Conservation (phyloP, 2,329 filamentous ascomycete species). For the Aspergillus floridensis region DNA sequence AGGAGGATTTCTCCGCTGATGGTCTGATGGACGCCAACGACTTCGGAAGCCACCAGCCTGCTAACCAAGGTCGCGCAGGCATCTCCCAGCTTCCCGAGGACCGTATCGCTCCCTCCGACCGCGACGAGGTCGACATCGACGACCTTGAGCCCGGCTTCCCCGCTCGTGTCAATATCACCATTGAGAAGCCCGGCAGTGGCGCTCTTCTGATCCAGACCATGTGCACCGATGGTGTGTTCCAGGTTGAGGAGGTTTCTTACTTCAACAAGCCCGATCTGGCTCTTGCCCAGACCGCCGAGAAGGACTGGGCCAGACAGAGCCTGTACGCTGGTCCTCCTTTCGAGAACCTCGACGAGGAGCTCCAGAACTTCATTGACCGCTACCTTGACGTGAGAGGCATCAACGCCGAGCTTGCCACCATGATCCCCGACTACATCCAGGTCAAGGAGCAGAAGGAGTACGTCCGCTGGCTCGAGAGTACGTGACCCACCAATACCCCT, state of each 20-base stretch:
- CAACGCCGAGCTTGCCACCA: slow-evolving; percentile 79
- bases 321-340: slow-evolving; percentile 91
- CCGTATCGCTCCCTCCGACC: slow-evolving; percentile 55
- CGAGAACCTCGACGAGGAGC: slow-evolving; percentile 89
- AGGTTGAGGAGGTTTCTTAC: slow-evolving; percentile 88
- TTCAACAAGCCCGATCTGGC: slow-evolving; percentile 76
- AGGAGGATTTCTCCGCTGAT: slow-evolving; percentile 55
- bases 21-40: slow-evolving; percentile 60
- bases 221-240: slow-evolving; percentile 79
- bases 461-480: slow-evolving; percentile 76
- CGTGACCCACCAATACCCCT: slow-evolving; percentile 25
- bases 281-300: slow-evolving; percentile 70
- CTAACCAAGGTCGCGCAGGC: slow-evolving; percentile 55
- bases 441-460: slow-evolving; percentile 99
- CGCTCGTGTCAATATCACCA: slow-evolving; percentile 76
- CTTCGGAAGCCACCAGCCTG: slow-evolving; percentile 53
- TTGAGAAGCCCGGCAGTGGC: slow-evolving; percentile 83
- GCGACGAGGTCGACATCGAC: slow-evolving; percentile 57
- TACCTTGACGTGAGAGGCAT: slow-evolving; percentile 95
- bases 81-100: slow-evolving; percentile 54
- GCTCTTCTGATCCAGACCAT: slow-evolving; percentile 83
- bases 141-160: slow-evolving; percentile 63
- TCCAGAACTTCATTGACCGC: slow-evolving; percentile 86
- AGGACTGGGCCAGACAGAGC: slow-evolving; percentile 70
- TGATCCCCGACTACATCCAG: slow-evolving; percentile 94